Base-by-base conservation (phyloP, 805 yeast species). In the Babjeviella inositovora region DNA sequence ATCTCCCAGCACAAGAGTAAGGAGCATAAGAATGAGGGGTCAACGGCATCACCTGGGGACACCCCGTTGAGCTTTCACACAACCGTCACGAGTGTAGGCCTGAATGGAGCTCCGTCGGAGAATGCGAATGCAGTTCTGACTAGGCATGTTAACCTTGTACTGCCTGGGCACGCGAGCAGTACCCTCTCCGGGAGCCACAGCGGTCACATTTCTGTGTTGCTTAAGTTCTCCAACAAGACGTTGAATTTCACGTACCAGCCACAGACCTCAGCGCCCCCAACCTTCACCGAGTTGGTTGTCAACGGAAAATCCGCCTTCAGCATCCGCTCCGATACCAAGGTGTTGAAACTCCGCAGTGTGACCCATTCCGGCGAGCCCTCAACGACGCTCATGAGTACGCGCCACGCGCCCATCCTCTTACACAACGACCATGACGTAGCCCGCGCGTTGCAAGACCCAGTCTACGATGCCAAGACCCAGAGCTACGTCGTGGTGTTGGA, bases 261-360 rank as follows among this genome's bases (percentile, higher is more conserved):
- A 4, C 45, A 57, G 22, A 65, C 69, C 31, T 66, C 75, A 21
- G 75, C 93, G 0, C 75, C 92, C 5, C 97, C 97, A 3, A 73
- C 90, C 1, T 50, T 72, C 18, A 38, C 60, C 14, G 97, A 85
- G 45, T 47, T 85, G n/a, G 35, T 82, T 8, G 79, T 76, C 27
- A 84, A 82, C 40, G 82, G 81, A 9, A 68, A 67, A 25, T 53
- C 60, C 23, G 77, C 85, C 13, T 85, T 85, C 43, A 61, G 64
- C n/a, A 62, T 71, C 15, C 47, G 53, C 9, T 29, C 36, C 6
- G 45, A 45, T 25, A 34, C 42, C 11, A 39, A 41, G 20, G 43
- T 49, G 8, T 34, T 61, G 11, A 45, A 50, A 15, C 39, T 61
- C 7, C 37, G 47, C 27, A 42, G 57, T 34, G 23, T 33, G 13